Percentiles rank a stretch among this genome's conserved stretches.
Evolutionary conservation across 176 grass and related monocot species (phyloP).

Genomic region (Zea mays): Zm-B73-REFERENCE-NAM-5.0 NC_050098.1:139194501-139195000

Average conservation of each 20-base stretch:
- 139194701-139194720: neutral
- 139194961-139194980: too few relatives aligned
- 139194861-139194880: neutral
- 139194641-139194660: neutral
- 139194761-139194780: constrained; percentile 38
- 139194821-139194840: constrained; percentile 24
- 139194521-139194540: too few relatives aligned
- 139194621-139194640: too few relatives aligned
- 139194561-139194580: too few relatives aligned
- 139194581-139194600: neutral
- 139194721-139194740: constrained; percentile 34
- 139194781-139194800: constrained; percentile 46
- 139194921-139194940: neutral
- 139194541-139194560: too few relatives aligned
- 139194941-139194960: too few relatives aligned
- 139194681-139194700: neutral
- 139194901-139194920: constrained; percentile 36
- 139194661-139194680: neutral
- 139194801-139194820: constrained; percentile 41
- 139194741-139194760: constrained; percentile 34
- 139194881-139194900: neutral
- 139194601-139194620: neutral
- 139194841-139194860: neutral
- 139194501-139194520: too few relatives aligned
- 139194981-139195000: too few relatives aligned